These are phyloP conservation scores for Acorus calamus DNA, from an alignment of 106 monocot genomes.

Conservation along the genomic window DNA sequence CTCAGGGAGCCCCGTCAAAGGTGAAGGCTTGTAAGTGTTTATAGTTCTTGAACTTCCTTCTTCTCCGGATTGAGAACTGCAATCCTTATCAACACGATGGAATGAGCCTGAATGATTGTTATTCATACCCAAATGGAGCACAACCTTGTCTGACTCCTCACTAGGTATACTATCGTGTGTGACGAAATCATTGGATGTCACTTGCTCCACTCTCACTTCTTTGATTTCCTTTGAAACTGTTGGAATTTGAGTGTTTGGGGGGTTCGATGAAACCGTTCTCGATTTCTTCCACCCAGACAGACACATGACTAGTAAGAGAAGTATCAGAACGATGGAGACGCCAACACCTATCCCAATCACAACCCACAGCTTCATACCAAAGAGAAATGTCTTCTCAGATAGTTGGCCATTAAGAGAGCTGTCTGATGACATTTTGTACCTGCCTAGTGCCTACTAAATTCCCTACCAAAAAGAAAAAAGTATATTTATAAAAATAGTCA, in stretches of 20 bases:
- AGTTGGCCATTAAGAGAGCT: constrained; percentile 44
- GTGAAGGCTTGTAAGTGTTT: constrained; percentile 49
- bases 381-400: constrained; percentile 46
- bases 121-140: constrained; percentile 36
- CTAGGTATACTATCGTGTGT: constrained; percentile 27
- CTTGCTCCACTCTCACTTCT: constrained; percentile 62
- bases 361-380: constrained; percentile 77
- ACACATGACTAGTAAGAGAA: constrained; percentile 50
- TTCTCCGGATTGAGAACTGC: constrained; percentile 47
- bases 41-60: constrained; percentile 33
- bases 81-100: constrained; percentile 35
- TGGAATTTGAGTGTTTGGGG: constrained; percentile 59
- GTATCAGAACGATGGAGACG: constrained; percentile 42
- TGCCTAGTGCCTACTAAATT: not conserved
- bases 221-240: constrained; percentile 80
- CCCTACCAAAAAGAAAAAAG: constrained; percentile 15
- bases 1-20: constrained; percentile 79
- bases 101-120: constrained; percentile 60
- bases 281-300: constrained; percentile 27
- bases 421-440: constrained; percentile 42
- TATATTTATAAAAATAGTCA: constrained; percentile 1
- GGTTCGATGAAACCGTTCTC: constrained; percentile 27
- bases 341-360: constrained; percentile 62
- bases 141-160: constrained; percentile 41
- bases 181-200: constrained; percentile 31